phyloP scores from a whole-genome alignment of 192 early-diverging fungal species.

The Coemansia sp. region DNA sequence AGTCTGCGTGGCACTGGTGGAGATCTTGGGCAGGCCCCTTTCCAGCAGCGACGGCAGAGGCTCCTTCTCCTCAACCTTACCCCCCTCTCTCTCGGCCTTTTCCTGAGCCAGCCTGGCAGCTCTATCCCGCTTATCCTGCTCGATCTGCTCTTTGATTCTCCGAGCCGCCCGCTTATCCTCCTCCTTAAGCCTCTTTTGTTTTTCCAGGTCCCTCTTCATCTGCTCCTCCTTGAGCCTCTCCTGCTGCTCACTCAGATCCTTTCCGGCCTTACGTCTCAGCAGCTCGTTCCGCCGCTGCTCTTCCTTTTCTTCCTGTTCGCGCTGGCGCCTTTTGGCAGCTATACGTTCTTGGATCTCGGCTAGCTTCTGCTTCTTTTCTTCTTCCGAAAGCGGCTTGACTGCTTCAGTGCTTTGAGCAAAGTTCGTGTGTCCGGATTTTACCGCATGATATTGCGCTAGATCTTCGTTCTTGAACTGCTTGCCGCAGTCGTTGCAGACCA shows the following conservation, averaged over 20 bases:
- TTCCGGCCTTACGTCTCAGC: constrained; percentile 57
- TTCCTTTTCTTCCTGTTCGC: constrained; percentile 57
- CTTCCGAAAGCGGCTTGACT: constrained; percentile 69
- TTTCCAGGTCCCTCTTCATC: constrained; percentile 59
- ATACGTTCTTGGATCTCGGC: constrained; percentile 59
- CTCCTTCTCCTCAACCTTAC: not conserved
- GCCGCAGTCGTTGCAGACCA: constrained; percentile 66
- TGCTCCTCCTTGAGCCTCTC: constrained; percentile 60
- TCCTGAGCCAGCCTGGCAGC: constrained; percentile 46
- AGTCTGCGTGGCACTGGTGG: constrained; percentile 45
- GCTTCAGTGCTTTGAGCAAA: constrained; percentile 64
- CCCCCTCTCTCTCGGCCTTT: constrained; percentile 35
- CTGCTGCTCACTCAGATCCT: constrained; percentile 57
- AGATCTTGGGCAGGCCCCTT: constrained; percentile 28
- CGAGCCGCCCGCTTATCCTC: constrained; percentile 61
- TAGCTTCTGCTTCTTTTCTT: constrained; percentile 69
- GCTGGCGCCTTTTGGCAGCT: constrained; percentile 55
- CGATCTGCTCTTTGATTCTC: constrained; percentile 63
- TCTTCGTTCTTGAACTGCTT: constrained; percentile 59
- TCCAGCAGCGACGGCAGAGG: constrained; percentile 21
- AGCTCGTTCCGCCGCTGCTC: constrained; percentile 62
- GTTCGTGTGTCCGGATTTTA: constrained; percentile 63
- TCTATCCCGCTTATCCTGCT: constrained; percentile 65
- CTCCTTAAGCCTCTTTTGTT: constrained; percentile 63
- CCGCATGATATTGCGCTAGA: constrained; percentile 63